Evolutionary conservation across 352 stramenopile genomes (phyloP).

Genomic region (Blastocystis sp.): DNA sequence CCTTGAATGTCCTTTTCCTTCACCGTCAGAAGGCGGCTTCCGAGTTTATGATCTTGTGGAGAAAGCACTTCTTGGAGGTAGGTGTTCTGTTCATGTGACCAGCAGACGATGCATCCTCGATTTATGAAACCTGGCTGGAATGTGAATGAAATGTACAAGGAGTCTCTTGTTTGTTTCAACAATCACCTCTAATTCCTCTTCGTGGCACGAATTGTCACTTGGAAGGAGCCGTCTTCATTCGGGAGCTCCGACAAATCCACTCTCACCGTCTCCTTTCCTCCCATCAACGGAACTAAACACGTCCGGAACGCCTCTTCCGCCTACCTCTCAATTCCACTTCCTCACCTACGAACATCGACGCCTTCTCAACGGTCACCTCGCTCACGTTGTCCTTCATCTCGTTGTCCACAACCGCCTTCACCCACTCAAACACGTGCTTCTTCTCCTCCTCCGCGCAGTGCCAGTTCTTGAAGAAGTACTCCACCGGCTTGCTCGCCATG

Average conservation of each 20-base stretch:
- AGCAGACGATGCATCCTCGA: slow-evolving; percentile 26
- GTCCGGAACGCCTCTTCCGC: slow-evolving; percentile 7
- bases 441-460: neutral
- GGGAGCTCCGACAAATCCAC: slow-evolving; percentile 48
- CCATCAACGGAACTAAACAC: slow-evolving; percentile 6
- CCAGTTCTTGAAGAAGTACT: slow-evolving; percentile 49
- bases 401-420: neutral
- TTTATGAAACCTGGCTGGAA: slow-evolving; percentile 53
- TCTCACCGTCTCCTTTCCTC: neutral
- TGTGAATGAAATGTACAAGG: slow-evolving; percentile 24
- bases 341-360: neutral
- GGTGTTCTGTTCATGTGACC: neutral
- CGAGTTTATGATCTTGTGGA: slow-evolving; percentile 41
- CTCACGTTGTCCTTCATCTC: neutral
- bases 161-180: neutral
- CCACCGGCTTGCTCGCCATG: slow-evolving; percentile 7
- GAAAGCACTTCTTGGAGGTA: slow-evolving; percentile 45
- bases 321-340: neutral
- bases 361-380: neutral
- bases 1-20: neutral
- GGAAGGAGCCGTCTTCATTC: neutral
- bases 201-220: neutral
- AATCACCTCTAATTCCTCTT: neutral
- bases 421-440: neutral
- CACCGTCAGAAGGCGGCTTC: neutral